Percentiles rank a stretch among this genome's conserved stretches.
These are phyloP conservation scores for Echinosophora koreensis DNA, from an alignment of 306 rosid species.

Conservation along the genomic window DNA sequence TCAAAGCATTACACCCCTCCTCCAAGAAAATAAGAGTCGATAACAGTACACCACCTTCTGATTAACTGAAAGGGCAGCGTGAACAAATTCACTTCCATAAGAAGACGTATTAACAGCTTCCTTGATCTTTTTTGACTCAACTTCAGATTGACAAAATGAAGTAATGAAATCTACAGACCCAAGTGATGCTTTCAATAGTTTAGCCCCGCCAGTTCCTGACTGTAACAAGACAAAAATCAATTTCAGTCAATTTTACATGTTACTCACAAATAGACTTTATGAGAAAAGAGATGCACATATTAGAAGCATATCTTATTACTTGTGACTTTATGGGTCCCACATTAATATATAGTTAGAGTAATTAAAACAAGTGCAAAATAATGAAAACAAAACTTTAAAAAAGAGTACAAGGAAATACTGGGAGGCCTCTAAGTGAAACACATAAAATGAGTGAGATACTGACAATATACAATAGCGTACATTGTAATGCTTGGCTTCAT, in stretches of 20 bases:
- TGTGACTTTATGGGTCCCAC: constrained; percentile 7
- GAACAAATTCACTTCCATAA: constrained; percentile 90
- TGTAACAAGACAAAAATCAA: constrained; percentile 58
- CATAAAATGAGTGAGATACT: constrained; percentile 43
- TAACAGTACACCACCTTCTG: constrained; percentile 66
- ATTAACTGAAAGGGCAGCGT: constrained; percentile 88
- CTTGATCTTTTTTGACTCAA: constrained; percentile 74
- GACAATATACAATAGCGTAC: constrained; percentile 21
- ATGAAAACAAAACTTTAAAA: constrained; percentile 8
- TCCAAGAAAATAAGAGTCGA: constrained; percentile 23
- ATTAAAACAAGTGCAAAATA: background rate
- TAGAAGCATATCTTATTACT: background rate
- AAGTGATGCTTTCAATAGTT: constrained; percentile 80
- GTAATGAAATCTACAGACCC: constrained; percentile 97
- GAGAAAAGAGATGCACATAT: constrained; percentile 24
- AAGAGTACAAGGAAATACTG: constrained; percentile 1
- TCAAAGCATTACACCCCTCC: constrained; percentile 36
- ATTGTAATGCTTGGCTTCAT: constrained; percentile 27
- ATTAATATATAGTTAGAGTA: constrained; percentile 2
- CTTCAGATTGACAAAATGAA: constrained; percentile 77
- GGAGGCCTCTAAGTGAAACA: constrained; percentile 12
- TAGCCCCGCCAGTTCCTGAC: constrained; percentile 69
- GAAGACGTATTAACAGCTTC: constrained; percentile 88
- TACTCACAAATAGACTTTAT: constrained; percentile 28
- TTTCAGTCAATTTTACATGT: constrained; percentile 45